Evolutionary conservation across 108 stramenopile species (phyloP), one percentile per base, ranked within the genome.

Genomic region (Pseudonitzschia delicatissima): DNA sequence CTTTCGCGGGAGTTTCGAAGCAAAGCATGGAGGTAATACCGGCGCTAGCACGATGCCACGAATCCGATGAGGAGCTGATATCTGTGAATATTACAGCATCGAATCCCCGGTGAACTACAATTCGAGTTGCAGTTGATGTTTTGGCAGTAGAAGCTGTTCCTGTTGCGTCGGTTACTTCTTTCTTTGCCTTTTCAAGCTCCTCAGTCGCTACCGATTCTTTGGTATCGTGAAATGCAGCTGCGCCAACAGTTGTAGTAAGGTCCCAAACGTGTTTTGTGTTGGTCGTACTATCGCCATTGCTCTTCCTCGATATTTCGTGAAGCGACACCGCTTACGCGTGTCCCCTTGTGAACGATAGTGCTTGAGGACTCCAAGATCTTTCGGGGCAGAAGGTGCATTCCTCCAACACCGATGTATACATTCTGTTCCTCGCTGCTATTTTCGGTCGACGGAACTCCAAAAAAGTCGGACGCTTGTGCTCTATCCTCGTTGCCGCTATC

Each of bases 31-130:
- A 3, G 86, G 86, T n/a, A 11, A 87, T 70, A 13, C 86, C 86
- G 17, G 82, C 86, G 13, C 76, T 77, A 6, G 86, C 86, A 35
- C 86, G 70, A 32, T 87, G 86, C 86, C 86, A 87, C 20, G 60
- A 36, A n/a, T 67, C 82, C 45, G 79, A 83, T 0, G 78, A 62
- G 2, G 77, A 76, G 35, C 59, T 64, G 2, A 82, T 73, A 57
- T 87, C 86, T 0, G 86, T 87, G n/a, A 87, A 60, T 40, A 87
- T 55, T 13, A 87, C 76, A 7, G 74, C 82, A 69, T 87, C 86
- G 58, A 78, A 83, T 31, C 53, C 53, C n/a, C 31, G 31, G 32
- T 55, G 53, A 27, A 55, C 31, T 23, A 55, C 53, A 5, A 55
- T 33, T n/a, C 32, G 53, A 29, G 53, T 55, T 3, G 53, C 13